Conservation (phyloP, 2,329 filamentous ascomycete genomes). For the Corniculantispora saksenae region DNA sequence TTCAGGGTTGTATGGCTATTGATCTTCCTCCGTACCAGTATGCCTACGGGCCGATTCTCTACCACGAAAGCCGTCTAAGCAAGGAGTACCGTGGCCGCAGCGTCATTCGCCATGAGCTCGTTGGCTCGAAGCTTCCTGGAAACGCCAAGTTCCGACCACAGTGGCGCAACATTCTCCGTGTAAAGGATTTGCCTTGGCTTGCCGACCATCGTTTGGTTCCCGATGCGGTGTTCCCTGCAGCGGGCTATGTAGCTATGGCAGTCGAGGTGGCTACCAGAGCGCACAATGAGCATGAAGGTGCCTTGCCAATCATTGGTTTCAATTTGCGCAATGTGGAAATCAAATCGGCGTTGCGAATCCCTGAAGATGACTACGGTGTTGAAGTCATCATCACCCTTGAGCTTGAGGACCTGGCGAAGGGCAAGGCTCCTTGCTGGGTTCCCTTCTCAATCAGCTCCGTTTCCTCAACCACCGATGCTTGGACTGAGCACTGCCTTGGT, state of each 20-base stretch:
- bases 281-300: too few species aligned
- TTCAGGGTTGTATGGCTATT: too few species aligned
- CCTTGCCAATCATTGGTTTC: too few species aligned
- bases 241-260: neutral
- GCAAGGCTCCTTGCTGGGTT: slow-evolving; percentile 29
- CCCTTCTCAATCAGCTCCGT: slow-evolving; percentile 29
- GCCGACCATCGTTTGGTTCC: neutral
- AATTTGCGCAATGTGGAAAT: slow-evolving; percentile 25
- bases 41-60: neutral
- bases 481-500: slow-evolving; percentile 29
- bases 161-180: neutral
- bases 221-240: neutral
- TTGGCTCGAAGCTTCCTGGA: neutral
- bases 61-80: neutral
- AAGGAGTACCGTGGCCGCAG: neutral
- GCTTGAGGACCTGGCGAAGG: slow-evolving; percentile 25
- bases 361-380: slow-evolving; percentile 26
- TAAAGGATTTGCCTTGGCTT: neutral
- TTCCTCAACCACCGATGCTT: slow-evolving; percentile 25
- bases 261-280: too few species aligned
- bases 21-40: neutral
- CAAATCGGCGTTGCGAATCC: slow-evolving; percentile 27
- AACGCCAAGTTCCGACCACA: neutral
- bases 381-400: slow-evolving; percentile 26
- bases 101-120: neutral